Conservation (phyloP, 306 rosid species). For the Cucumis melo region DNA sequence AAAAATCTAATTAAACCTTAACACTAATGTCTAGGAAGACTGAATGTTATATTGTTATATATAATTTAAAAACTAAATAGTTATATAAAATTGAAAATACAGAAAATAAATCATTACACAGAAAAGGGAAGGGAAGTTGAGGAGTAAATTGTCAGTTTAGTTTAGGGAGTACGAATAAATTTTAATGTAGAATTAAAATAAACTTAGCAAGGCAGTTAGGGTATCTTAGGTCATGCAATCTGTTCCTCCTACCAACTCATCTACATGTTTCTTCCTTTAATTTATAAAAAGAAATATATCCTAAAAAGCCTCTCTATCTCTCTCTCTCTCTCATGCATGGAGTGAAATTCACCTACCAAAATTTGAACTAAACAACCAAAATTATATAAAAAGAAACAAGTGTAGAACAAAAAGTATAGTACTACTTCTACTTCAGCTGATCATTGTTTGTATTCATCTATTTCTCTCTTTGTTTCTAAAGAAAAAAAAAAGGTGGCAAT, state of each 20-base stretch:
- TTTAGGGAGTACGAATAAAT: too few species aligned
- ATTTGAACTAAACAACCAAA: conserved; percentile 23
- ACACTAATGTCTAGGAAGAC: too few species aligned
- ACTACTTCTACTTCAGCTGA: not conserved
- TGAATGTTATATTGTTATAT: too few species aligned
- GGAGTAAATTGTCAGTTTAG: too few species aligned
- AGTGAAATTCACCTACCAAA: conserved; percentile 76
- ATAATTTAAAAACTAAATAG: too few species aligned
- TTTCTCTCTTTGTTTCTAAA: not conserved
- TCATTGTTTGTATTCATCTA: not conserved
- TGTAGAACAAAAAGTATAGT: not conserved
- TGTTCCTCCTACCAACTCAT: conserved; percentile 8
- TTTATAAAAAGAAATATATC: not conserved
- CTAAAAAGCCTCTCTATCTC: not conserved
- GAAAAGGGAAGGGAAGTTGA: too few species aligned
- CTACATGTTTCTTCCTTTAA: conserved; percentile 9
- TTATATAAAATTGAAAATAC: too few species aligned
- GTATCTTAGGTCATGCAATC: conserved; percentile 69
- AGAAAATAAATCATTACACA: too few species aligned
- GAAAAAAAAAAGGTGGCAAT: not conserved
- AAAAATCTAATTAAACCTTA: too few species aligned
- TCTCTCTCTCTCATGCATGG: conserved; percentile 37
- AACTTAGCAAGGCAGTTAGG: conserved; percentile 48
- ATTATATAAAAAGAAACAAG: conserved; percentile 5
- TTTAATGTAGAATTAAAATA: not conserved